phyloP scores from a whole-genome alignment of 805 yeast species.

The Teunomyces barrocoloradensis region DNA sequence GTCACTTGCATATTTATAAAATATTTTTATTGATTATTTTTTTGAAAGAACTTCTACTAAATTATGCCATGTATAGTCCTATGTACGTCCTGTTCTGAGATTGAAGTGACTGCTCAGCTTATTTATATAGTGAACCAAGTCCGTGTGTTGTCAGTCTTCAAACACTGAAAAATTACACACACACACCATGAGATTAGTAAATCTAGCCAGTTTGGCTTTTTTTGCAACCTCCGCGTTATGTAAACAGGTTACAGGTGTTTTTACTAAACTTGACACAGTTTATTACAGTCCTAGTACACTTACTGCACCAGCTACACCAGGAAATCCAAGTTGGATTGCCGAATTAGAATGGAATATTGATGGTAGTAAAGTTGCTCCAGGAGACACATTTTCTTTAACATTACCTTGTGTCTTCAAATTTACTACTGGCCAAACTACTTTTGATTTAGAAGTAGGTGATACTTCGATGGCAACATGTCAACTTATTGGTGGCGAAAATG shows the following conservation, averaged over 20 bases:
- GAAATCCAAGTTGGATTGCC: not conserved
- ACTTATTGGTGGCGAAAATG: conserved; percentile 8
- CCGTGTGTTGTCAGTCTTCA: too few species aligned
- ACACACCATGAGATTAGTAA: too few species aligned
- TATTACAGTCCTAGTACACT: not conserved
- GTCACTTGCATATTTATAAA: too few species aligned
- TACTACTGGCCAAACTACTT: conserved; percentile 4
- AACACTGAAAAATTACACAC: too few species aligned
- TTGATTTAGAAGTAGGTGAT: conserved; percentile 7
- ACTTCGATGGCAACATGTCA: conserved; percentile 20
- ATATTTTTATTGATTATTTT: too few species aligned
- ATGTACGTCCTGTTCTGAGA: too few species aligned
- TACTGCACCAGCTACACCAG: not conserved
- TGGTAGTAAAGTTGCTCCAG: conserved; percentile 7
- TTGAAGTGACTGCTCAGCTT: too few species aligned
- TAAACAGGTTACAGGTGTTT: conserved; percentile 11
- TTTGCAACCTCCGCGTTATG: not conserved
- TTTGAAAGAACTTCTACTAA: too few species aligned
- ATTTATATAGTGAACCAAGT: too few species aligned
- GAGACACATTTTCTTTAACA: conserved; percentile 16
- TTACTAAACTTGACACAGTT: conserved; percentile 11
- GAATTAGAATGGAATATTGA: conserved; percentile 8
- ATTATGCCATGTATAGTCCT: too few species aligned
- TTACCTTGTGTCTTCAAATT: conserved; percentile 16
- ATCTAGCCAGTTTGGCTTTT: too few species aligned